Conservation (phyloP, 345 rosid genomes). For the Angophora floribunda region DNA sequence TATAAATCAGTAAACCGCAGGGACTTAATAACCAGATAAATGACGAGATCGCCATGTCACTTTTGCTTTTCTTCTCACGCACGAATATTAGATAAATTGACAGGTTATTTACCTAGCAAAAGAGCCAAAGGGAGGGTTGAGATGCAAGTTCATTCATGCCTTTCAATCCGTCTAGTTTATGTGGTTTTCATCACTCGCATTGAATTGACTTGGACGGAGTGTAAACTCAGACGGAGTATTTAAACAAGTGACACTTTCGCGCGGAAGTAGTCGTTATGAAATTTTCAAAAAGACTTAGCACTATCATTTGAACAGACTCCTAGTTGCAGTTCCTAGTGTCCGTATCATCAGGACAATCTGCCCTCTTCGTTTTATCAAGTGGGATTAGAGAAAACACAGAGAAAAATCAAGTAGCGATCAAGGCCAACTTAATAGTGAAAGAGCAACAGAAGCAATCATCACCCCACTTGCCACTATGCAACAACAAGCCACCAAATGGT, state of each 20-base stretch:
- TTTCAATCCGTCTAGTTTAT: background rate
- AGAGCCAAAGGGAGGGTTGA: background rate
- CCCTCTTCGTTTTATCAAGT: background rate
- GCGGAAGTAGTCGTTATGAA: background rate
- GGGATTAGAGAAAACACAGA: background rate
- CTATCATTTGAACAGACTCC: background rate
- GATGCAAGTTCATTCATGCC: background rate
- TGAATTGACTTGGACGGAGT: background rate
- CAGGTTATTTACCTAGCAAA: background rate
- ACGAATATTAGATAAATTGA: background rate
- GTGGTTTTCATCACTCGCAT: background rate
- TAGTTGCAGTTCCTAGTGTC: background rate
- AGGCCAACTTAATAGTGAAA: background rate
- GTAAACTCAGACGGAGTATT: background rate
- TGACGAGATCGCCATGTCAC: background rate
- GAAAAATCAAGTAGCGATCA: background rate
- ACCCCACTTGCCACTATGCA: background rate
- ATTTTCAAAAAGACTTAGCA: background rate
- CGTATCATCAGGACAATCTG: background rate
- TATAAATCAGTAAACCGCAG: background rate
- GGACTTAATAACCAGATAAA: background rate
- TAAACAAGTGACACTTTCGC: background rate
- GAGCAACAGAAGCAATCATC: background rate
- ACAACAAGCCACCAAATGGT: background rate
- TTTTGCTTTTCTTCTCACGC: background rate